A percentile compares a stretch with the other conserved stretches of the same genome.
These are phyloP conservation scores for Myriosclerotinia scirpicola DNA, from an alignment of 2,329 filamentous ascomycete genomes.

Conservation along the genomic window DNA sequence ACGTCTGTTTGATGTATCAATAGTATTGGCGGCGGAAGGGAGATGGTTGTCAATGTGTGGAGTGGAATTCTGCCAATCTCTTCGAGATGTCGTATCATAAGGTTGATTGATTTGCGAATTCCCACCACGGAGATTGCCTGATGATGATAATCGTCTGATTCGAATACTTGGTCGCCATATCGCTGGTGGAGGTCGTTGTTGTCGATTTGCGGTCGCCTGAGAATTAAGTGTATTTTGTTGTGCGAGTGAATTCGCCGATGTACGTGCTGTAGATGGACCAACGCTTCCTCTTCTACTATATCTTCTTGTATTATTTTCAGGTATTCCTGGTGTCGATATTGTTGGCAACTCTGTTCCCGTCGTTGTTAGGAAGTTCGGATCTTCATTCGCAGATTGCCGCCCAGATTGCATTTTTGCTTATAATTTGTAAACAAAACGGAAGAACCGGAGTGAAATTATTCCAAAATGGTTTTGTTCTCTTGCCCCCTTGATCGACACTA, in stretches of 20 bases:
- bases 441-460: not conserved
- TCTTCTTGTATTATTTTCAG: not conserved
- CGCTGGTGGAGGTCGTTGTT: constrained; percentile 16
- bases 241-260: constrained; percentile 16
- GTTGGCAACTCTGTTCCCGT: constrained; percentile 10
- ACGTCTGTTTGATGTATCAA: constrained; percentile 22
- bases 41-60: constrained; percentile 16
- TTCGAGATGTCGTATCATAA: constrained; percentile 4
- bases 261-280: constrained; percentile 2
- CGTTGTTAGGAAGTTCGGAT: constrained; percentile 18
- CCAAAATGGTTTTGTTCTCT: not conserved
- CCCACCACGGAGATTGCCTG: constrained; percentile 2
- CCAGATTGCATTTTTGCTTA: constrained; percentile 21
- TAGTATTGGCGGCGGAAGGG: not conserved
- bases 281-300: constrained; percentile 16
- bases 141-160: constrained; percentile 28
- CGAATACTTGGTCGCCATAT: constrained; percentile 33
- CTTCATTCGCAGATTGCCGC: constrained; percentile 5
- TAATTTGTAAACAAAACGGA: not conserved
- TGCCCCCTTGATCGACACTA: not conserved
- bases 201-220: constrained; percentile 1
- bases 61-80: constrained; percentile 14
- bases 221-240: constrained; percentile 6
- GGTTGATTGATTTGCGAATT: constrained; percentile 16
- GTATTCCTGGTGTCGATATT: not conserved